Base-by-base conservation (phyloP, 2,329 filamentous ascomycete species). In the Cladophialophora psammophila region DNA sequence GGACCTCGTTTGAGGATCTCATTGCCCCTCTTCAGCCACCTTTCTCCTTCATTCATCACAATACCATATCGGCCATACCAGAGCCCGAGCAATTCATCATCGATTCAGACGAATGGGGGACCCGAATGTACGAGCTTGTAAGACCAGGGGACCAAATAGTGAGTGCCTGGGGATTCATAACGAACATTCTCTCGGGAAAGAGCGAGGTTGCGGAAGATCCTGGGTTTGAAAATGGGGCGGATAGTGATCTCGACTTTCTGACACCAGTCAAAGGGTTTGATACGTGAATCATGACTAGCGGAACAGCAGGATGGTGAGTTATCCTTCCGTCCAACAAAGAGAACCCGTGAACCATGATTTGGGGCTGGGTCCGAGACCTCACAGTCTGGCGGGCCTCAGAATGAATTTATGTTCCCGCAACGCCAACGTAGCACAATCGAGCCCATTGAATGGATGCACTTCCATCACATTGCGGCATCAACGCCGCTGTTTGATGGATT, bases 121-220 rank as follows among this genome's bases (percentile, higher is more conserved):
- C 38, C 3, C 38, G 57, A 36, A 70, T 70, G 60, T 68, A 53
- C 54, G 45, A 65, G 34, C 38, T 63, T 8, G 53, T 70, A 4
- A 36, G 38, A 8, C 60, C 63, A 8, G 62, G 56, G 7, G 66
- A 64, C 20, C 60, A 60, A 38, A 62, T 68, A 5, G 56, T 62
- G 10, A 61, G 36, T 60, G 52, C 68, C 5, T 70, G 63, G 36
- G 68, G 58, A n/a, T 70, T 68, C 36, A 62, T 70, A 10, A 64
- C 66, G 45, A 70, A 70, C 36, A 59, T 70, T 38, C 54, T 70
- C 3, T 57, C 60, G 2, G 65, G 68, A 36, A 68, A 70, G 56
- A 40, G 60, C 13, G 58, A 68, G 5, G 38, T 34, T 15, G 32
- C n/a, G 20, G 52, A 35, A 40, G 52, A 53, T 8, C 15, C 20